Evolutionary conservation across 2,329 filamentous ascomycete genomes (phyloP).

Genomic region (Aspergillus costaricaensis): DNA sequence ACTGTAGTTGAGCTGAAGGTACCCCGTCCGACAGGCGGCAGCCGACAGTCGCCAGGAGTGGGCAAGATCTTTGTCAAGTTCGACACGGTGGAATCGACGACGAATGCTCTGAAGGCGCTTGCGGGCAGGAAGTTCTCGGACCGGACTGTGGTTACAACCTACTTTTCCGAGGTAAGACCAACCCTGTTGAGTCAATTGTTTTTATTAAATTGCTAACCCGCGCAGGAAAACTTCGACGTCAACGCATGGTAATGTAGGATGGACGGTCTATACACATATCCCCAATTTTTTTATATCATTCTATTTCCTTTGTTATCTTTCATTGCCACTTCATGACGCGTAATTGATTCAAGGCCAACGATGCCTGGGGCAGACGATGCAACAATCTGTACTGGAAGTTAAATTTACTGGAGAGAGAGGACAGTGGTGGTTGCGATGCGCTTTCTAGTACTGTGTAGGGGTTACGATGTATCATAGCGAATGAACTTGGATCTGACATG

Average conservation of each 20-base stretch:
- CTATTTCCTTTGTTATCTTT: neutral
- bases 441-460: constrained; percentile 8
- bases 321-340: constrained; percentile 8
- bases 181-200: neutral
- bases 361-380: constrained; percentile 8
- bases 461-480: constrained; percentile 24
- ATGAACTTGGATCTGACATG: constrained; percentile 8
- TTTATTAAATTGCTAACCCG: constrained; percentile 26
- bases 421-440: neutral
- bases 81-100: constrained; percentile 72
- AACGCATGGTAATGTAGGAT: constrained; percentile 70
- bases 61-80: constrained; percentile 99
- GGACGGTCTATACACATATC: neutral
- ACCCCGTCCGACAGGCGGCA: constrained; percentile 79
- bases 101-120: constrained; percentile 82
- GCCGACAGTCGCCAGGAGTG: constrained; percentile 81
- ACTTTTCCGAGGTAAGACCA: constrained; percentile 79
- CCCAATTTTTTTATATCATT: neutral
- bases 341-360: neutral
- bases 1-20: constrained; percentile 86
- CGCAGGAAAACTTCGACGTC: constrained; percentile 89
- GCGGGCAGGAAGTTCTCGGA: constrained; percentile 96
- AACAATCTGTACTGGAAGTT: constrained; percentile 5
- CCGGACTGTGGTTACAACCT: constrained; percentile 92
- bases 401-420: neutral